Conservation (phyloP, 768 basidiomycete genomes). For the Suillus subaureus region DNA sequence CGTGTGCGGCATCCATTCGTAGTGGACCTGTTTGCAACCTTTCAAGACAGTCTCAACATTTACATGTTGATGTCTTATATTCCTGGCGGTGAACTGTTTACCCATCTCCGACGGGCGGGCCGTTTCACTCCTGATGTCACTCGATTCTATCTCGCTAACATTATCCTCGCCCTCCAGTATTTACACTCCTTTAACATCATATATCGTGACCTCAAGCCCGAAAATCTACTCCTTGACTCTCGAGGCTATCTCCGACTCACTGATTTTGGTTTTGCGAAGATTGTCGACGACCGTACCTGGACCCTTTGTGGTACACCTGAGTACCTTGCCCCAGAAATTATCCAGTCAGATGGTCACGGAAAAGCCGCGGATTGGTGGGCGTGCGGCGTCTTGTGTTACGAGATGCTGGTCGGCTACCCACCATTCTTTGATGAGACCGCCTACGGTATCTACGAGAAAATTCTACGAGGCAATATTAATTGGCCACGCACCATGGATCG, state of each 20-base stretch:
- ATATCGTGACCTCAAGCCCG: constrained; percentile 97
- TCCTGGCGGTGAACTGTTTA: constrained; percentile 97
- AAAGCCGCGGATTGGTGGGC: constrained; percentile 99
- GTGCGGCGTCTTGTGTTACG: constrained; percentile 94
- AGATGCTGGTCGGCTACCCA: constrained; percentile 98
- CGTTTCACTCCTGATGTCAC: constrained; percentile 97
- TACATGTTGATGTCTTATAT: constrained; percentile 98
- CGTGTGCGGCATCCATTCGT: constrained; percentile 93
- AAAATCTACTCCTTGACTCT: constrained; percentile 94
- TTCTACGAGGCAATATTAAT: constrained; percentile 82
- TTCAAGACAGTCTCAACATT: constrained; percentile 94
- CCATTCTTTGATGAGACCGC: constrained; percentile 99
- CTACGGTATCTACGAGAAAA: constrained; percentile 98
- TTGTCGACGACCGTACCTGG: constrained; percentile 97
- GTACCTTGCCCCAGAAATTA: constrained; percentile 98
- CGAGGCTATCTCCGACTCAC: constrained; percentile 93
- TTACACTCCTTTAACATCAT: constrained; percentile 97
- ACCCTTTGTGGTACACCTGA: constrained; percentile 96
- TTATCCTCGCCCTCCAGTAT: constrained; percentile 92
- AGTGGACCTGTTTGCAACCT: constrained; percentile 93
- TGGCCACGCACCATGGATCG: constrained; percentile 93
- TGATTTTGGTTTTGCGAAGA: constrained; percentile 98
- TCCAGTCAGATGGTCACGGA: constrained; percentile 95
- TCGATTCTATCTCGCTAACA: constrained; percentile 95
- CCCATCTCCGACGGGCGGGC: constrained; percentile 90